Percentiles rank a stretch among this genome's conserved stretches.
These are phyloP conservation scores for Alternaria sp. DNA, from an alignment of 2,329 filamentous ascomycete genomes.

Conservation along the genomic window DNA sequence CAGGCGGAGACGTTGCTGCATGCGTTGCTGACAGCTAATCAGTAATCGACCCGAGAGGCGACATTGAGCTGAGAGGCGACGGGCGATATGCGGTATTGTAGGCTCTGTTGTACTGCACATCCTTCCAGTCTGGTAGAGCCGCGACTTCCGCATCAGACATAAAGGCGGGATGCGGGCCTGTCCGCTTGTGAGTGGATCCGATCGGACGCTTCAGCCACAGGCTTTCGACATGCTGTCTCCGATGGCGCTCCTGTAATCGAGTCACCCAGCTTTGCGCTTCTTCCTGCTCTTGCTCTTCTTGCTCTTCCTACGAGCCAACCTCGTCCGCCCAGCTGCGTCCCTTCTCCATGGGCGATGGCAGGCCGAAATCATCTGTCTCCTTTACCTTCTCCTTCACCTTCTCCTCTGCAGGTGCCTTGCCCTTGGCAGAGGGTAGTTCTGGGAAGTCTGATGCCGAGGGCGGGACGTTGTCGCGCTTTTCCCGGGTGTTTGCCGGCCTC, in stretches of 20 bases:
- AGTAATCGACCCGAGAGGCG: background rate
- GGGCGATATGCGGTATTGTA: background rate
- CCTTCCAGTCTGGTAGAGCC: slow-evolving; percentile 2
- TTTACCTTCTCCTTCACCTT: slow-evolving; percentile 3
- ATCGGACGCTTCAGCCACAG: background rate
- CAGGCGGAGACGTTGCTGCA: background rate
- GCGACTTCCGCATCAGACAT: slow-evolving; percentile 6
- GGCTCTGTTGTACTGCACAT: background rate
- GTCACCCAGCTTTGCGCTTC: background rate
- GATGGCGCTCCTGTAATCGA: background rate
- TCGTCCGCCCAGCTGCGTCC: slow-evolving; percentile 56
- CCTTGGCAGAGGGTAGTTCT: slow-evolving; percentile 45
- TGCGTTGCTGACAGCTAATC: background rate
- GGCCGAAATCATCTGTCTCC: slow-evolving; percentile 38
- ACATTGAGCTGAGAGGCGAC: background rate
- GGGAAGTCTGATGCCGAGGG: slow-evolving; percentile 56
- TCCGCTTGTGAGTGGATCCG: background rate
- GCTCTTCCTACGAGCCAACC: slow-evolving; percentile 37
- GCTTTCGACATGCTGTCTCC: background rate
- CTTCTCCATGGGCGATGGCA: slow-evolving; percentile 37
- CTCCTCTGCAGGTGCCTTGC: slow-evolving; percentile 25
- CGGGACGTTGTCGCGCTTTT: slow-evolving; percentile 27
- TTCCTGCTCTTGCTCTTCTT: slow-evolving; percentile 7
- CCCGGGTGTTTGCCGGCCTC: slow-evolving; percentile 9
- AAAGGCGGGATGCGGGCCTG: background rate